Base-by-base conservation (phyloP, 345 rosid species). In the Lagerstroemia speciosa region DNA sequence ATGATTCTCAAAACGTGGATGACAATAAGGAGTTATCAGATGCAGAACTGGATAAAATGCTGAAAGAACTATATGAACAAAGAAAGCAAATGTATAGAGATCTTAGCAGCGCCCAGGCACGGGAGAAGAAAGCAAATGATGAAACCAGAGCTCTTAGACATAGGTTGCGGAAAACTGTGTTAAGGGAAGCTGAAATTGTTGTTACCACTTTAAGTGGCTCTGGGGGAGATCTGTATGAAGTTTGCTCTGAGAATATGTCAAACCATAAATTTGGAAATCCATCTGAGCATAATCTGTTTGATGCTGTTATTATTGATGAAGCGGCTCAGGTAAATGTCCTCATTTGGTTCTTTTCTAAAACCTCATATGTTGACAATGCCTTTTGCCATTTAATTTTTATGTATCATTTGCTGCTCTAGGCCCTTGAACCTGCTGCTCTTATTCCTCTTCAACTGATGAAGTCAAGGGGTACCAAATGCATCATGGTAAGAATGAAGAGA, bases 351-450 rank as follows among this genome's bases (percentile, higher is more conserved):
- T 74, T 62, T 29, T 62, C 34, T 45, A 75, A 73, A 70, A 36
- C 31, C 64, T 12, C 64, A 72, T 70, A 77, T 46, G 73, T 48
- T 45, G 53, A 69, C 26, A 53, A 74, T 74, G 48, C 71, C 40
- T 61, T 36, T 64, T 74, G 63, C 74, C 66, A 41, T 63, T 55
- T 30, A 33, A 38, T n/a, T 65, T 31, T 37, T 19, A 31, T 68
- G 26, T 68, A 72, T 71, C 38, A 16, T 52, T 64, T 75, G 30
- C 46, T 40, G 57, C 67, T 81, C 43, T 82, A 93, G 99, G 99
- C 99, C 67, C 81, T 93, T 73, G 99, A 93, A 80, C 99, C 99
- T n/a, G 97, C 99, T 71, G 86, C 95, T 30, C 87, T 93, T 79
- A 93, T 93, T 83, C 97, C 99, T 74, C 87, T 93, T 69, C 99